Evolutionary conservation across 352 stramenopile genomes (phyloP), one percentile per base, ranked within the genome.

Genomic region (Pythium brachiatum): DNA sequence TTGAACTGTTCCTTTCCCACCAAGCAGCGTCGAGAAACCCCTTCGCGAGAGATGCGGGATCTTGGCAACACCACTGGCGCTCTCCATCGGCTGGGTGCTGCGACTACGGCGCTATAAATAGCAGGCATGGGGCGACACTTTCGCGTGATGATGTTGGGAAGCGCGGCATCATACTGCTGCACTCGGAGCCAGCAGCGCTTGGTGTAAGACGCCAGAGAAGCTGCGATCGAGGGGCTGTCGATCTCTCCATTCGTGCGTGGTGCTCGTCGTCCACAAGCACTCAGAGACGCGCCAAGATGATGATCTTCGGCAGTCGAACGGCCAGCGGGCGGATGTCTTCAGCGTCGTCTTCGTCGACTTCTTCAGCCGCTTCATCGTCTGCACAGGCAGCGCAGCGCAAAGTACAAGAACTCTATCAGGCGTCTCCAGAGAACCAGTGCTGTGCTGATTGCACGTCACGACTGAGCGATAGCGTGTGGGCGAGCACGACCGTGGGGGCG

Each of bases 341-440:
- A 98, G 99, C 74, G 96, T 96, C 76, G 88, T 90, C 73, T 88
- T 81, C 60, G 92, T 99, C 60, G 81, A 7, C 16, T n/a, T 11
- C 41, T 26, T 2, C 41, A 15, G n/a, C 41, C 1, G 95, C 74
- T 87, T 99, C 72, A 99, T 99, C 96, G 88, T 99, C 64, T 99
- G 99, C 86, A 94, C 97, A 69, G 98, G 86, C 73, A 83, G 60
- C 70, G 25, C 71, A 76, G 46, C 74, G 71, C 43, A 89, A 89
- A 53, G 68, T 91, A 23, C 79, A 79, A 9, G 80, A 91, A 54
- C 66, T 89, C 41, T 78, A 88, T 66, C 73, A 86, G n/a, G 66
- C 76, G 3, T 57, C 60, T 32, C 46, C 68, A 0, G 79, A 90
- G 60, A 92, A 94, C 53, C 73, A 90, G 47, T 64, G 68, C 58